A percentile compares a stretch with the other conserved stretches of the same genome.
phyloP scores from a whole-genome alignment of 2,329 filamentous ascomycete genomes.

The Coleophoma cylindrospora region DNA sequence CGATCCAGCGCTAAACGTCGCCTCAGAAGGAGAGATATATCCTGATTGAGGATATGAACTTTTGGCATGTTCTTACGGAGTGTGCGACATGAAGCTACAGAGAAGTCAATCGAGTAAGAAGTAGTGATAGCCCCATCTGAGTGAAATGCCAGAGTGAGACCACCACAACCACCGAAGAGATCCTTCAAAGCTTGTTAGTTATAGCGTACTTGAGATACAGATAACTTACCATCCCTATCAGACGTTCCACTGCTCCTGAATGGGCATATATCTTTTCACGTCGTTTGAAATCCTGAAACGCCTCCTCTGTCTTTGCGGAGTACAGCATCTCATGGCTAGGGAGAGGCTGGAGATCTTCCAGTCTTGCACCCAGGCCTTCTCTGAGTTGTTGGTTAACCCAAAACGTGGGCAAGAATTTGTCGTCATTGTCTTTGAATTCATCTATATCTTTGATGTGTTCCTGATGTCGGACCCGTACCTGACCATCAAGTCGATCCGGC shows the following conservation, averaged over 20 bases:
- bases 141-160: neutral
- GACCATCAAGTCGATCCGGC: constrained; percentile 7
- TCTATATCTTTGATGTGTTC: constrained; percentile 10
- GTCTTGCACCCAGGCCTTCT: neutral
- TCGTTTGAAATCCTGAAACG: neutral
- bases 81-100: neutral
- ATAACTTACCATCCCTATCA: neutral
- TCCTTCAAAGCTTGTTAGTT: neutral
- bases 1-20: neutral
- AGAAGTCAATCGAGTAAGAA: neutral
- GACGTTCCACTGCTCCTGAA: neutral
- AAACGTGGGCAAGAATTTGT: constrained; percentile 8
- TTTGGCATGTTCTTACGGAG: neutral
- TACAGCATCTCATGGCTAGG: neutral
- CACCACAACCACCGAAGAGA: neutral
- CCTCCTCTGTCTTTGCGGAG: neutral
- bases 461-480: constrained; percentile 10
- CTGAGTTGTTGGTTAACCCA: constrained; percentile 9
- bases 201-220: neutral
- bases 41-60: neutral
- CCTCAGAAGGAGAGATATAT: neutral
- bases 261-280: neutral
- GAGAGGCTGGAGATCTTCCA: neutral
- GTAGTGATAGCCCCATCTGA: neutral
- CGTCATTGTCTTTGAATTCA: constrained; percentile 9